Conservation (phyloP, 1,284 basidiomycete genomes). For the Pascua sp. region DNA sequence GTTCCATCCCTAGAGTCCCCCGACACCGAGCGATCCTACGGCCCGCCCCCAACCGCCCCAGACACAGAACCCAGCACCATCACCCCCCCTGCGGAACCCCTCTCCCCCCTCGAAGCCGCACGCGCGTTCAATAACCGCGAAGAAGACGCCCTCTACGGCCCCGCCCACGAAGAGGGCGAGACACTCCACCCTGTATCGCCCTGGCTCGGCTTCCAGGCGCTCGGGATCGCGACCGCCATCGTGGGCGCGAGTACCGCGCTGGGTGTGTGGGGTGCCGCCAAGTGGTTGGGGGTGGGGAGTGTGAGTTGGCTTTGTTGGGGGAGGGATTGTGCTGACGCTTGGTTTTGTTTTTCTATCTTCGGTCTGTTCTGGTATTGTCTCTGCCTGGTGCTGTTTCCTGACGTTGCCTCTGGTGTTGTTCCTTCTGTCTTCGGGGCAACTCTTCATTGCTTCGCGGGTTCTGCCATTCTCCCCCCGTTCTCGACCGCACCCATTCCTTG, state of each 20-base stretch:
- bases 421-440: too few species aligned
- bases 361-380: too few species aligned
- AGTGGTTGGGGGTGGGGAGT: conserved; percentile 35
- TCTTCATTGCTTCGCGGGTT: too few species aligned
- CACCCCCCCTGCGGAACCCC: background rate
- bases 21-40: too few species aligned
- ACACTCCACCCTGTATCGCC: conserved; percentile 11
- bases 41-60: background rate
- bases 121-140: conserved; percentile 31
- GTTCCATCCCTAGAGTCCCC: too few species aligned
- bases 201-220: conserved; percentile 34
- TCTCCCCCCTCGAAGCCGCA: background rate
- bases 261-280: conserved; percentile 32
- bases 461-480: too few species aligned
- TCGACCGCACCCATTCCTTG: too few species aligned
- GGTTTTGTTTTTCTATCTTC: too few species aligned
- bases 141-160: conserved; percentile 28
- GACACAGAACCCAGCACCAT: conserved; percentile 1
- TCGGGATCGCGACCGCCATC: conserved; percentile 40
- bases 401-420: too few species aligned
- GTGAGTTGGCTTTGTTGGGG: conserved; percentile 21
- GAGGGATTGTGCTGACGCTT: background rate
- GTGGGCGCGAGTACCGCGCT: conserved; percentile 36
- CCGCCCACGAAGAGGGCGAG: conserved; percentile 16
- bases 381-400: too few species aligned